Evolutionary conservation across 1,284 basidiomycete genomes (phyloP), one percentile per base, ranked within the genome.

Genomic region (Prillingera fragicola): DNA sequence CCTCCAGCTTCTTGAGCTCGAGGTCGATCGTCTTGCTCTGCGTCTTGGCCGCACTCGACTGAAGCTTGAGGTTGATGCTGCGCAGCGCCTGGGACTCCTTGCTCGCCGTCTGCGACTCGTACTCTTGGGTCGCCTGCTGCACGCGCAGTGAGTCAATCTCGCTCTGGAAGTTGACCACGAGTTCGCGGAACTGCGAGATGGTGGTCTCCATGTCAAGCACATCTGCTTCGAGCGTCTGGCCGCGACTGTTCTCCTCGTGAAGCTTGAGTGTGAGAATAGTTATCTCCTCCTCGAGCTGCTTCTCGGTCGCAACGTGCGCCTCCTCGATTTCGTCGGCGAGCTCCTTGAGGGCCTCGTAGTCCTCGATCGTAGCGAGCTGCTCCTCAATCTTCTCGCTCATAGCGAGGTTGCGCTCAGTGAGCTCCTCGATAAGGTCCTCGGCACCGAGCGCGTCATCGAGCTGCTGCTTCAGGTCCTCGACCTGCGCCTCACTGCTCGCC

Each of bases 251-350:
- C 35, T 84, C 80, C 36, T 88, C 85, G 9, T 81, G 78, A 18
- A 87, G 74, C 53, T 83, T 78, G 10, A 14, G 19, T 1, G 24
- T 25, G 28, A 41, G 64, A 78, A 40, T 38, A 86, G 88, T 84
- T 32, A 97, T 78, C 45, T 96, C 92, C 44, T 88, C 88, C 59
- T 92, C 84, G 53, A 98, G 73, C 31, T 85, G 81, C 69, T 87
- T 90, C 72, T 97, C 94, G 0, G 90, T 89, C 70, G 96, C 94
- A 7, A 88, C 69, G 57, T 98, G 94, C 60, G 87, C 90, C 71
- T 98, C 94, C 69, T 98, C 95, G 3, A 99, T 78, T 71, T 99
- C 95, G 56, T 98, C 94, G 53, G 84, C 90, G 43, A 99, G 82
- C 59, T 97, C 92, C 67, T 92, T 89, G 39, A 98, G 79, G 12